A percentile compares a stretch with the other conserved stretches of the same genome.
Conservation (phyloP, 2,329 filamentous ascomycete genomes). For the Claviceps citrina region DNA sequence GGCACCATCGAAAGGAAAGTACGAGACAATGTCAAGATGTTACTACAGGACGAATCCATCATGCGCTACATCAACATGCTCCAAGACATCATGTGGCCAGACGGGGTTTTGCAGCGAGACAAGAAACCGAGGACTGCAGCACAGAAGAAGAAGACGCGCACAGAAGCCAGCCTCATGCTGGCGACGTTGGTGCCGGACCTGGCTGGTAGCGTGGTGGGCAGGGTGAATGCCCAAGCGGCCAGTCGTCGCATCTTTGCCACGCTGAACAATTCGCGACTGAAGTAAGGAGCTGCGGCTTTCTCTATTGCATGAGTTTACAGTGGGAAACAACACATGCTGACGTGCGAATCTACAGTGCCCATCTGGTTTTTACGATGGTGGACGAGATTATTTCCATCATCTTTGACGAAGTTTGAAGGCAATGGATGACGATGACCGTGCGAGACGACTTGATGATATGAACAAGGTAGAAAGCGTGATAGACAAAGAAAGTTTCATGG, state of each 20-base stretch:
- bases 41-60: constrained; percentile 65
- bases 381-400: constrained; percentile 54
- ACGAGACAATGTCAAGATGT: constrained; percentile 60
- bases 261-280: constrained; percentile 78
- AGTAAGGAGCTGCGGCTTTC: constrained; percentile 39
- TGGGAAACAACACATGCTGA: neutral
- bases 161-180: constrained; percentile 78
- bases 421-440: too few relatives aligned
- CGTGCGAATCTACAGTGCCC: constrained; percentile 31
- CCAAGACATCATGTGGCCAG: constrained; percentile 71
- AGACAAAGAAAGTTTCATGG: neutral
- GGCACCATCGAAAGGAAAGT: constrained; percentile 94
- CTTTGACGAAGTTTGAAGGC: constrained; percentile 31
- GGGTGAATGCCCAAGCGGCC: constrained; percentile 79
- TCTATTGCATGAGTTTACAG: too few relatives aligned
- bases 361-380: constrained; percentile 54
- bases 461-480: neutral
- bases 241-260: constrained; percentile 79
- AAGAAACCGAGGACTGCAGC: constrained; percentile 43
- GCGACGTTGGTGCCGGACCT: constrained; percentile 82
- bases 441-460: neutral
- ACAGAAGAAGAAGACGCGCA: constrained; percentile 67
- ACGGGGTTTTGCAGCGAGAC: constrained; percentile 38
- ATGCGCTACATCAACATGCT: constrained; percentile 59
- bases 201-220: constrained; percentile 81